phyloP scores from a whole-genome alignment of 148 eudicot genomes.

The Beta vulgaris region DNA sequence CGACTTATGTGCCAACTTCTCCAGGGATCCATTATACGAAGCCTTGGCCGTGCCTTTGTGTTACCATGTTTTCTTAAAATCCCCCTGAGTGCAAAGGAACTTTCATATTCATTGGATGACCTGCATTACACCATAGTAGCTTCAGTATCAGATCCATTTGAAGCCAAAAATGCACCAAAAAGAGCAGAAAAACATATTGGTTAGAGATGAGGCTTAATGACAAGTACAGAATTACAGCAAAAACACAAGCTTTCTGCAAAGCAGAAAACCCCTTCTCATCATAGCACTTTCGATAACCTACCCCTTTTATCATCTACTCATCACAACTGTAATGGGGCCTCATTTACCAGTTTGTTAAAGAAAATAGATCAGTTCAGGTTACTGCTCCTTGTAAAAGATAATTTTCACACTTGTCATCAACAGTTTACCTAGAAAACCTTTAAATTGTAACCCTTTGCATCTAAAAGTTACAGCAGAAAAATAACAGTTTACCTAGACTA shows the following conservation, averaged over 20 bases:
- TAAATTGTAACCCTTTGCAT: too few relatives aligned
- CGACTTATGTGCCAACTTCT: constrained; percentile 1
- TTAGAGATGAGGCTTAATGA: neutral
- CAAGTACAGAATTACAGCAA: neutral
- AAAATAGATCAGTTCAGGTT: neutral
- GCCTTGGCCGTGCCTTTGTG: neutral
- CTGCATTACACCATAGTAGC: constrained; percentile 18
- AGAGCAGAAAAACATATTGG: neutral
- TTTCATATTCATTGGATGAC: constrained; percentile 3
- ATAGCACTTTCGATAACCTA: neutral
- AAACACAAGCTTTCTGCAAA: neutral
- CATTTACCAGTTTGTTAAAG: neutral
- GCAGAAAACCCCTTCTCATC: neutral
- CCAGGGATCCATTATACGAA: neutral
- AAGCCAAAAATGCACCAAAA: neutral
- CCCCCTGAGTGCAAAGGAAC: neutral
- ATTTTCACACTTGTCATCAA: neutral
- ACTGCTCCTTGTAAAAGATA: neutral
- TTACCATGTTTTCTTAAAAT: neutral
- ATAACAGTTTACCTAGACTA: too few relatives aligned
- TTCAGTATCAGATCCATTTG: neutral
- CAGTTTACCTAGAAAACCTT: neutral
- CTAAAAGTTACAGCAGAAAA: constrained; percentile 31
- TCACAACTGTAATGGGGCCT: neutral
- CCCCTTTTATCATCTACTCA: neutral